Evolutionary conservation across 805 yeast genomes (phyloP).

Genomic region (Starmerella apicola): DNA sequence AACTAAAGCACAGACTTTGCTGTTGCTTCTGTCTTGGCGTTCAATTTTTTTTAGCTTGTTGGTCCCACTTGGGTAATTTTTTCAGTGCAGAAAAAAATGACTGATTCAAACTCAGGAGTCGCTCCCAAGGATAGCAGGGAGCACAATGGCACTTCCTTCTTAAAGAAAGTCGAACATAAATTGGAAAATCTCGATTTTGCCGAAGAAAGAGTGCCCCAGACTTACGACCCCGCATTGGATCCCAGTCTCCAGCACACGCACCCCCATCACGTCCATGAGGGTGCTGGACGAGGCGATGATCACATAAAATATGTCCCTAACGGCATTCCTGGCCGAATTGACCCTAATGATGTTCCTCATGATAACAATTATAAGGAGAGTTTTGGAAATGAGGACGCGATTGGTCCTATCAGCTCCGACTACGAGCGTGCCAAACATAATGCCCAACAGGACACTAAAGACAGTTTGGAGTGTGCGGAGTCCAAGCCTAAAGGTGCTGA

Average conservation of each 20-base stretch:
- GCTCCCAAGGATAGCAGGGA: too few relatives aligned
- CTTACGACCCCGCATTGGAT: conserved; percentile 26
- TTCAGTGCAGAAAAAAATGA: too few relatives aligned
- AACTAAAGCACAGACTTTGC: too few relatives aligned
- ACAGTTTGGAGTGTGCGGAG: background rate
- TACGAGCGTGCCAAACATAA: conserved; percentile 8
- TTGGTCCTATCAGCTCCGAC: too few relatives aligned
- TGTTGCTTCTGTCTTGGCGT: too few relatives aligned
- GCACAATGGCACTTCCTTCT: conserved; percentile 31
- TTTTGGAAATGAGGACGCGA: too few relatives aligned
- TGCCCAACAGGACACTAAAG: background rate
- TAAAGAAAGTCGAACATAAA: conserved; percentile 8
- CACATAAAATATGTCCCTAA: conserved; percentile 17
- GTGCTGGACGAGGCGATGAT: conserved; percentile 21
- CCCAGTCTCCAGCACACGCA: conserved; percentile 26
- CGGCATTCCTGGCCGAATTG: conserved; percentile 14
- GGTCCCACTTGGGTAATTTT: too few relatives aligned
- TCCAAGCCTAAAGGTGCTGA: background rate
- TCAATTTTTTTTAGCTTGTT: too few relatives aligned
- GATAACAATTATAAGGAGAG: too few relatives aligned
- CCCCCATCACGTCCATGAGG: conserved; percentile 23
- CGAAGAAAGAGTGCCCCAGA: conserved; percentile 13
- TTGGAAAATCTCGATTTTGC: conserved; percentile 16
- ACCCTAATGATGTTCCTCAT: conserved; percentile 12
- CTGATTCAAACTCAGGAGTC: too few relatives aligned